phyloP scores from a whole-genome alignment of 2,329 filamentous ascomycete species.

The Cytospora piceae region DNA sequence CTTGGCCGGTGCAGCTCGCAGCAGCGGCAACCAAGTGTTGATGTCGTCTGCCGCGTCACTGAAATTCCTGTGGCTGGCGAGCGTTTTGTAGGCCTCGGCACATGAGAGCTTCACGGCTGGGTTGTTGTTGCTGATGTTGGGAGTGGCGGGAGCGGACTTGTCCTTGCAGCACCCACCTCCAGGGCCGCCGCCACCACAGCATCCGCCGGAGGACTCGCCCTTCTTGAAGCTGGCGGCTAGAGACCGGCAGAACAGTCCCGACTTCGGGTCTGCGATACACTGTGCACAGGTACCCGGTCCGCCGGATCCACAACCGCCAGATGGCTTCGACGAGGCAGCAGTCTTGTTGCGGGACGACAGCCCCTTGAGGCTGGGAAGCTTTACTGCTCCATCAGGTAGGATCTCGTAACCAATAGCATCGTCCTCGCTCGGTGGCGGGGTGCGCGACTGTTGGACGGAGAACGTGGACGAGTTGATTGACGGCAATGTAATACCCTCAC shows the following conservation, averaged over 20 bases:
- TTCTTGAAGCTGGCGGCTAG: conserved; percentile 66
- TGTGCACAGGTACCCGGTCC: conserved; percentile 80
- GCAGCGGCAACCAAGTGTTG: conserved; percentile 74
- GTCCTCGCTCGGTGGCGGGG: conserved; percentile 64
- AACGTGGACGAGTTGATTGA: conserved; percentile 45
- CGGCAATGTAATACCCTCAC: conserved; percentile 37
- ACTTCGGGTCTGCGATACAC: conserved; percentile 76
- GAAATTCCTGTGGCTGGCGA: conserved; percentile 77
- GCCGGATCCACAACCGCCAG: conserved; percentile 60
- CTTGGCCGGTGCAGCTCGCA: conserved; percentile 60
- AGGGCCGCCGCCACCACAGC: conserved; percentile 63
- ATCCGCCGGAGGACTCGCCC: conserved; percentile 49
- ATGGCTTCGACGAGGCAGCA: conserved; percentile 36
- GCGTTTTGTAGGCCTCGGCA: conserved; percentile 77
- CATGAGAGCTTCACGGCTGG: conserved; percentile 58
- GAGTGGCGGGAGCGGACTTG: conserved; percentile 24
- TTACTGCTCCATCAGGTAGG: conserved; percentile 63
- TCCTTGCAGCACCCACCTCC: conserved; percentile 69
- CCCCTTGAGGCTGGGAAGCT: conserved; percentile 53
- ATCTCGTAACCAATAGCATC: conserved; percentile 64
- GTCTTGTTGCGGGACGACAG: conserved; percentile 37
- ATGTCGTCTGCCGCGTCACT: conserved; percentile 74
- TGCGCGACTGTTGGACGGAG: conserved; percentile 55
- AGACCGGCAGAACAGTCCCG: conserved; percentile 81
- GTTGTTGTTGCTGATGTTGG: conserved; percentile 32